Percentiles rank a stretch among this genome's conserved stretches.
Evolutionary conservation across 306 rosid species (phyloP).

Genomic region (Cicer bijugum): DNA sequence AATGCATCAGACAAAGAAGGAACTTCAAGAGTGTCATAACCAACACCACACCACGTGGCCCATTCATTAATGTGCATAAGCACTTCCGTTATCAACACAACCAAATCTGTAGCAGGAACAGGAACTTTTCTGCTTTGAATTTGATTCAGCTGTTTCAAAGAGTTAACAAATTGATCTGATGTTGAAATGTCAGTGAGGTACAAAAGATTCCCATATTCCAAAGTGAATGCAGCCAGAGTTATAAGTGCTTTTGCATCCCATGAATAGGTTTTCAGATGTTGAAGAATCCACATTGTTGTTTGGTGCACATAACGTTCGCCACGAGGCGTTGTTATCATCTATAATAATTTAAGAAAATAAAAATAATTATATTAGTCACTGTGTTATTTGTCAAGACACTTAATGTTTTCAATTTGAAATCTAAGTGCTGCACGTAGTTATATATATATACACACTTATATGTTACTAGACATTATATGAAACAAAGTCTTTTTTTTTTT

Average conservation of each 20-base stretch:
- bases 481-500: background rate
- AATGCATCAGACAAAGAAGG: slow-evolving; percentile 45
- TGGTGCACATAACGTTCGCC: slow-evolving; percentile 40
- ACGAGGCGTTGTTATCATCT: slow-evolving; percentile 44
- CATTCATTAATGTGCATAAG: slow-evolving; percentile 49
- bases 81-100: slow-evolving; percentile 37
- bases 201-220: slow-evolving; percentile 47
- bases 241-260: slow-evolving; percentile 75
- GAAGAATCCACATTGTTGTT: slow-evolving; percentile 47
- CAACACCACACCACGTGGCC: slow-evolving; percentile 40
- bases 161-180: slow-evolving; percentile 27
- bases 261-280: slow-evolving; percentile 44
- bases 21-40: slow-evolving; percentile 42
- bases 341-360: no score
- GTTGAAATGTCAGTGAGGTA: slow-evolving; percentile 25
- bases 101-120: background rate
- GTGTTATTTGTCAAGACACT: no score
- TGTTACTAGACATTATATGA: background rate
- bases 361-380: no score
- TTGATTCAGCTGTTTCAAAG: slow-evolving; percentile 40
- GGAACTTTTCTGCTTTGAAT: slow-evolving; percentile 24
- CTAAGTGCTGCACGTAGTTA: no score
- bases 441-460: no score
- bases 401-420: no score
- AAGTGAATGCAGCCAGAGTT: slow-evolving; percentile 39